A percentile compares a stretch with the other conserved stretches of the same genome.
Evolutionary conservation across 192 early-diverging fungal species (phyloP).

Genomic region (Backusella parvicylindrica): DNA sequence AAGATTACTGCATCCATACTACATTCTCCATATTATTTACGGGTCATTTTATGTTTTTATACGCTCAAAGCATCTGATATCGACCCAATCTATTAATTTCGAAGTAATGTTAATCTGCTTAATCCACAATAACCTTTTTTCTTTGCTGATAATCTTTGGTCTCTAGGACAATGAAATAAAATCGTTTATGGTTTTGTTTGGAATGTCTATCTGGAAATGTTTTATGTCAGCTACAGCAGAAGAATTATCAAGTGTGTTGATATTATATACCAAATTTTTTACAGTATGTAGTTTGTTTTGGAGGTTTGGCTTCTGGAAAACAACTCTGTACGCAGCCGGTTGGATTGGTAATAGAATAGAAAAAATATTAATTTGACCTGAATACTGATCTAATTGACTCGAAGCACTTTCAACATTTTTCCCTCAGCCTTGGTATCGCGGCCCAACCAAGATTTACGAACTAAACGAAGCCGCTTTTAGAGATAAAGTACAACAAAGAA

Average conservation of each 20-base stretch:
- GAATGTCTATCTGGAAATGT: constrained; percentile 24
- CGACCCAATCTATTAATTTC: constrained; percentile 10
- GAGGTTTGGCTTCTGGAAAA: constrained; percentile 37
- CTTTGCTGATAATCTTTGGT: background rate
- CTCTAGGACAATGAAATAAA: constrained; percentile 15
- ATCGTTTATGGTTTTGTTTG: constrained; percentile 10
- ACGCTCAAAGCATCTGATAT: background rate
- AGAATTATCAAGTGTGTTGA: constrained; percentile 42
- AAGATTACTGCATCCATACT: constrained; percentile 43
- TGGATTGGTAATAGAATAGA: constrained; percentile 36
- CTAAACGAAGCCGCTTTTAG: constrained; percentile 28
- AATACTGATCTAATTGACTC: constrained; percentile 2
- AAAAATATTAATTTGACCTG: background rate
- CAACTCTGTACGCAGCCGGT: constrained; percentile 27
- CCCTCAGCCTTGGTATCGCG: constrained; percentile 52
- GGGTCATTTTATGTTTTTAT: constrained; percentile 14
- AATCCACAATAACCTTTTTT: background rate
- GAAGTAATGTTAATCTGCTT: background rate
- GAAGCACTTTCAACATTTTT: constrained; percentile 28
- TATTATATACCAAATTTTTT: constrained; percentile 45
- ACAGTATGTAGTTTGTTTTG: constrained; percentile 37
- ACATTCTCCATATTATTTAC: constrained; percentile 33
- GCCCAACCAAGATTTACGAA: constrained; percentile 43
- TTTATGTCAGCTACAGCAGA: constrained; percentile 41
- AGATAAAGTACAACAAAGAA: constrained; percentile 20